phyloP scores from a whole-genome alignment of 164 flowering plant species.

The Santalum album region DNA sequence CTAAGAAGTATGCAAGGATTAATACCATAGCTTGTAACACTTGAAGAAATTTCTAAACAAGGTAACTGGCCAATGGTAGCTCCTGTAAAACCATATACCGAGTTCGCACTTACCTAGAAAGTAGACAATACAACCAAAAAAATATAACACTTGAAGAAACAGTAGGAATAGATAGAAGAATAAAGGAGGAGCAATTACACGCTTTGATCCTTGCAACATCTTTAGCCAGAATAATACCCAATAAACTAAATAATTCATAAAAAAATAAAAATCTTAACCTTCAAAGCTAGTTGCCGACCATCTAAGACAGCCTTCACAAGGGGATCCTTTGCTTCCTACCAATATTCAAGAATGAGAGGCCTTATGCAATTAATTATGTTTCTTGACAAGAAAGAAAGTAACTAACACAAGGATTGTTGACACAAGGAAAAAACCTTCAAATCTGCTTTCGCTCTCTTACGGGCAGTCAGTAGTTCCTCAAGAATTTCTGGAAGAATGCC shows the following conservation, averaged over 20 bases:
- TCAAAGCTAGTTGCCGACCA: slow-evolving; percentile 96
- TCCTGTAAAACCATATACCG: slow-evolving; percentile 99
- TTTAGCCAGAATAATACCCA: too few relatives aligned
- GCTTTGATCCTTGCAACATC: too few relatives aligned
- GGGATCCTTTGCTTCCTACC: slow-evolving; percentile 93
- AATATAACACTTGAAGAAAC: background rate
- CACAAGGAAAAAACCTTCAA: slow-evolving; percentile 49
- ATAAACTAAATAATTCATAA: too few relatives aligned
- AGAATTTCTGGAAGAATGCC: slow-evolving; percentile 99
- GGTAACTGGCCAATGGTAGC: slow-evolving; percentile 96
- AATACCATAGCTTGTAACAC: slow-evolving; percentile 98
- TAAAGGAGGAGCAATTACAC: background rate
- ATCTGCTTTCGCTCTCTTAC: slow-evolving; percentile 95
- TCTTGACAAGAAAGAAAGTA: background rate
- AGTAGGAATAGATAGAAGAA: background rate
- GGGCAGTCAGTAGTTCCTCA: slow-evolving; percentile 87
- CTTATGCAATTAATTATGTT: background rate
- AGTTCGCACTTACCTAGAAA: slow-evolving; percentile 94
- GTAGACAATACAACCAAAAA: slow-evolving; percentile 4
- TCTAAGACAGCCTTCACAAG: slow-evolving; percentile 93
- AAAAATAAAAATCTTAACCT: slow-evolving; percentile 33
- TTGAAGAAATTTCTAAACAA: slow-evolving; percentile 94
- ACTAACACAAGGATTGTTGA: background rate
- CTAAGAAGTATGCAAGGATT: too few relatives aligned
- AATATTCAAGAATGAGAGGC: background rate